These are phyloP conservation scores for Pseudocercospora macadamiae DNA, from an alignment of 2,329 filamentous ascomycete species.

Conservation along the genomic window DNA sequence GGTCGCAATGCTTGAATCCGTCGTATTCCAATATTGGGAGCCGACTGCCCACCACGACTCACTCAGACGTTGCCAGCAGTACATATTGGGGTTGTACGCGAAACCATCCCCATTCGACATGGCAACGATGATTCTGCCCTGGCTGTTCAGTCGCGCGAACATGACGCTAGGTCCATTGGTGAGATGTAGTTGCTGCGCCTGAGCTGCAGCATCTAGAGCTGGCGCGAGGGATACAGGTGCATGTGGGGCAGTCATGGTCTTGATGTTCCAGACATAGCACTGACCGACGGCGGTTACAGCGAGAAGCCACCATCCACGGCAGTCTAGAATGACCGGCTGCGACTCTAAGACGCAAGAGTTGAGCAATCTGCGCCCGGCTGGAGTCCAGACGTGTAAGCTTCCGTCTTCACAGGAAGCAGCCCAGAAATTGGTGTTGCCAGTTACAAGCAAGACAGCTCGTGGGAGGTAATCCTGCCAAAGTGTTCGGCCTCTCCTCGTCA, in stretches of 20 bases:
- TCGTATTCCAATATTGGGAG: conserved; percentile 98
- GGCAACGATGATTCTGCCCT: conserved; percentile 83
- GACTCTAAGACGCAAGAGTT: conserved; percentile 87
- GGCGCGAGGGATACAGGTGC: conserved; percentile 88
- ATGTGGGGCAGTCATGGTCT: conserved; percentile 74
- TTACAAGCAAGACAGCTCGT: conserved; percentile 81
- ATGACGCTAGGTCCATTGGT: conserved; percentile 83
- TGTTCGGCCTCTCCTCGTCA: conserved; percentile 76
- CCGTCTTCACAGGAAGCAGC: conserved; percentile 92
- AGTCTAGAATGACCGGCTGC: conserved; percentile 92
- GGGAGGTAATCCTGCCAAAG: conserved; percentile 96
- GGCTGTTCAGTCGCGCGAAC: conserved; percentile 86
- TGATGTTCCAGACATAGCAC: conserved; percentile 92
- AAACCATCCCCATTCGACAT: conserved; percentile 95
- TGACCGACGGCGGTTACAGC: conserved; percentile 86
- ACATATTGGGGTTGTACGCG: conserved; percentile 83
- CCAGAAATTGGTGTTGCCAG: conserved; percentile 90
- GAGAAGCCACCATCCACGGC: conserved; percentile 83
- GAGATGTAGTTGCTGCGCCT: conserved; percentile 76
- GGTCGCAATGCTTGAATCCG: conserved; percentile 83
- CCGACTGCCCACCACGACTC: conserved; percentile 98
- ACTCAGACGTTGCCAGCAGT: conserved; percentile 90
- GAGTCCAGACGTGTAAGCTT: conserved; percentile 86
- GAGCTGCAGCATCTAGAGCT: conserved; percentile 81
- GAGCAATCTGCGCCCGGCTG: conserved; percentile 81